Conservation (phyloP, 345 rosid genomes). For the Euphorbia lathyris region DNA sequence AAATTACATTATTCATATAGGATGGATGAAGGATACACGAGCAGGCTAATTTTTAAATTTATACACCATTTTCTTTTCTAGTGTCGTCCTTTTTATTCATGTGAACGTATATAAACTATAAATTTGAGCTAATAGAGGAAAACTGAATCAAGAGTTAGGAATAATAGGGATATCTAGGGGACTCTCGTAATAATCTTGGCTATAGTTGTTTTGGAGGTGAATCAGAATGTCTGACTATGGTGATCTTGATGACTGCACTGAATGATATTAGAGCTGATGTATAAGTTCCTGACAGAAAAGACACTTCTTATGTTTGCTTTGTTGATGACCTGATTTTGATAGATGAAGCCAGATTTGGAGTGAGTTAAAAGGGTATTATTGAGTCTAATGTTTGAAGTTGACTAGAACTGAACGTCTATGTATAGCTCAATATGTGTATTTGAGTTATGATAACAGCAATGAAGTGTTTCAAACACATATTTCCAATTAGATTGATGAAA, state of each 20-base stretch:
- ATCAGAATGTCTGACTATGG: not conserved
- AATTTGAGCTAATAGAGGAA: not conserved
- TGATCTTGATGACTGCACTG: not conserved
- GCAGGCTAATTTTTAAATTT: too few species aligned
- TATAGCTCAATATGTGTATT: not conserved
- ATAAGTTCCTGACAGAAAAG: not conserved
- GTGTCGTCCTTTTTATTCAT: not conserved
- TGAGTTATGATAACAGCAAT: not conserved
- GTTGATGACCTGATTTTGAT: too few species aligned
- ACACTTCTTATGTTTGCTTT: not conserved
- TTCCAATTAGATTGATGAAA: not conserved
- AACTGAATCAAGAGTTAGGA: not conserved
- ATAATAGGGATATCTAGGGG: not conserved
- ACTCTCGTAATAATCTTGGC: not conserved
- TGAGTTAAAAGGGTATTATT: not conserved
- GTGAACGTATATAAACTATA: not conserved
- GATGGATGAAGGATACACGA: too few species aligned
- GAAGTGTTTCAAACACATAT: not conserved
- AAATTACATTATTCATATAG: too few species aligned
- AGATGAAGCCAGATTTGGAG: not conserved
- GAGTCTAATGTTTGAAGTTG: not conserved
- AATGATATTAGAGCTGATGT: not conserved
- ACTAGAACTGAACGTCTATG: not conserved
- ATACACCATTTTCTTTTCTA: too few species aligned
- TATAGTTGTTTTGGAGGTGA: not conserved